Conservation (phyloP, 73 alveolate genomes). For the Blepharisma stoltei region DNA sequence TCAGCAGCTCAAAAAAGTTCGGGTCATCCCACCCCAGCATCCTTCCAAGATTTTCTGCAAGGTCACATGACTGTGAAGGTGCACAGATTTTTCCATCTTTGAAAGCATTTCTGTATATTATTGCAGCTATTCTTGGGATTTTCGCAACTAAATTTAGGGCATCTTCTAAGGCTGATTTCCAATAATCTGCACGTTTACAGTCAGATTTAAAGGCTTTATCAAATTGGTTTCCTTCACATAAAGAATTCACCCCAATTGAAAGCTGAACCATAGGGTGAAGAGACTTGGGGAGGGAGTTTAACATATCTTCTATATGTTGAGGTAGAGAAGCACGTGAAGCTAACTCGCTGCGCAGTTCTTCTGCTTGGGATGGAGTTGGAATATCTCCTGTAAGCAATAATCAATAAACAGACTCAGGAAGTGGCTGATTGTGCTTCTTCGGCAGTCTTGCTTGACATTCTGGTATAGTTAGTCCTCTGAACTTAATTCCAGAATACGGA, state of each 20-base stretch:
- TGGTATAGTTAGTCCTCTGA: slow-evolving; percentile 68
- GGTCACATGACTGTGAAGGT: slow-evolving; percentile 37
- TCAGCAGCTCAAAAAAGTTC: slow-evolving; percentile 63
- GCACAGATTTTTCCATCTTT: slow-evolving; percentile 44
- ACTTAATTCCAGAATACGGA: slow-evolving; percentile 70
- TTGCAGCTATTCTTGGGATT: slow-evolving; percentile 77
- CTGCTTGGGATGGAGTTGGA: slow-evolving; percentile 50
- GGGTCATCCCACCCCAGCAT: slow-evolving; percentile 65
- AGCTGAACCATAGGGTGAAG: slow-evolving; percentile 85
- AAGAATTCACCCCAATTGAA: slow-evolving; percentile 64
- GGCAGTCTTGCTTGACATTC: slow-evolving; percentile 61
- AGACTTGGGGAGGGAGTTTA: slow-evolving; percentile 48
- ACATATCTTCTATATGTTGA: slow-evolving; percentile 33
- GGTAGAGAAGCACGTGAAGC: slow-evolving; percentile 41
- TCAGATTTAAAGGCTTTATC: slow-evolving; percentile 66
- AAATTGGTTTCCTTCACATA: slow-evolving; percentile 58
- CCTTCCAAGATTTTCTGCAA: slow-evolving; percentile 66
- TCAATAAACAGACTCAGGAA: slow-evolving; percentile 70
- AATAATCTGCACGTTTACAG: slow-evolving; percentile 58
- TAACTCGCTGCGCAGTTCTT: slow-evolving; percentile 36
- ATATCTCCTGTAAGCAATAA: slow-evolving; percentile 71
- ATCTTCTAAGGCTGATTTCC: slow-evolving; percentile 84
- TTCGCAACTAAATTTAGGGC: slow-evolving; percentile 71
- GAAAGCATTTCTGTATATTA: slow-evolving; percentile 63
- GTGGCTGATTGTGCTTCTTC: slow-evolving; percentile 59